Conservation (phyloP, 2,329 filamentous ascomycete genomes). For the Phoma sp. region DNA sequence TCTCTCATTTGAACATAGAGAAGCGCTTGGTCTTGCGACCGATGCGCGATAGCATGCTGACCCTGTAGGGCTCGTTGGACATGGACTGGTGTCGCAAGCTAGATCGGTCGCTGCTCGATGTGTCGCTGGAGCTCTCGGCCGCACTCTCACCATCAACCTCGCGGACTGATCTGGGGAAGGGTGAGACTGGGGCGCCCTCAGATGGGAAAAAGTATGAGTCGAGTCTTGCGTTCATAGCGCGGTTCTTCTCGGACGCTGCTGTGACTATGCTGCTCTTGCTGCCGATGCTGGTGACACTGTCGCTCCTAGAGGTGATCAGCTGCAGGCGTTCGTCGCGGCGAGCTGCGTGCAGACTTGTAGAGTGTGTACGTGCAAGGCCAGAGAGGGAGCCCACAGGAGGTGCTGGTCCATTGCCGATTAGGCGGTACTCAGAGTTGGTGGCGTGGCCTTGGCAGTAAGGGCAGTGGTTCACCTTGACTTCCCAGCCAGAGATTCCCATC, state of each 20-base stretch:
- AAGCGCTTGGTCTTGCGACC: conserved; percentile 45
- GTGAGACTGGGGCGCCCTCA: conserved; percentile 29
- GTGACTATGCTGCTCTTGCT: conserved; percentile 43
- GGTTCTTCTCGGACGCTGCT: conserved; percentile 47
- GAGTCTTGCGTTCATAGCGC: conserved; percentile 48
- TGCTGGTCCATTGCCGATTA: conserved; percentile 50
- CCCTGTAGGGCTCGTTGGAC: conserved; percentile 37
- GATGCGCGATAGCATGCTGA: conserved; percentile 43
- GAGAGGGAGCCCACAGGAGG: conserved; percentile 47
- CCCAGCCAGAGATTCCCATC: conserved; percentile 57
- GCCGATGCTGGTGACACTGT: conserved; percentile 45
- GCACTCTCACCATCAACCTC: conserved; percentile 41
- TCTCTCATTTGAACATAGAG: conserved; percentile 46
- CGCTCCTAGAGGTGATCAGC: conserved; percentile 43
- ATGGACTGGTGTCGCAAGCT: conserved; percentile 40
- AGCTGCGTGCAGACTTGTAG: conserved; percentile 45
- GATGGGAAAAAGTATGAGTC: conserved; percentile 47
- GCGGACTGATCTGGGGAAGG: conserved; percentile 32
- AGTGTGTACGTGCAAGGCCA: conserved; percentile 49
- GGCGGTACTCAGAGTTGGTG: conserved; percentile 52
- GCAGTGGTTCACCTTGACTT: conserved; percentile 55
- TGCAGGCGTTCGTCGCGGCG: conserved; percentile 47
- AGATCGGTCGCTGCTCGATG: conserved; percentile 40
- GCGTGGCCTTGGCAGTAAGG: conserved; percentile 54
- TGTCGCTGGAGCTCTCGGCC: conserved; percentile 42